Evolutionary conservation across 441 rosid species (phyloP), one percentile per base, ranked within the genome.

Genomic region (Breynia disticha): DNA sequence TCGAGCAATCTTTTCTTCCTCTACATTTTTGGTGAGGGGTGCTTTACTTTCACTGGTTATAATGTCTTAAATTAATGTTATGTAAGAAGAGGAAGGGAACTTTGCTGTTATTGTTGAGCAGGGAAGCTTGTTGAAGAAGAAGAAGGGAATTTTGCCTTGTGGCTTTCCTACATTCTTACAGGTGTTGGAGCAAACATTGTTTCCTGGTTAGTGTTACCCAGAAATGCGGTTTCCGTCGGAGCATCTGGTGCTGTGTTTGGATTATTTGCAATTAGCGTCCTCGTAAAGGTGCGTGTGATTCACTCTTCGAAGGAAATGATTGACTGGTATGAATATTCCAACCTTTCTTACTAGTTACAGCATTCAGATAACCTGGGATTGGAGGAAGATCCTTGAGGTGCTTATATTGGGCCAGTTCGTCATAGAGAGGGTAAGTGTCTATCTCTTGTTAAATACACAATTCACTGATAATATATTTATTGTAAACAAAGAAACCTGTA

Each of bases 221-320:
- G 93, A 71, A 90, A 87, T 73, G 79, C 90, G 14, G 86, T 86
- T 59, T 90, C 98, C 48, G 84, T 85, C 44, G 96, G 97, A 50
- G 96, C 98, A 54, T 90, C 98, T 0, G 98, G 98, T 59, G 90
- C 98, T 54, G 95, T 87, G 55, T 85, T 87, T 49, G 98, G 96
- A 51, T 72, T 87, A 50, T 90, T 85, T 70, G 95, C 95, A 21
- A 85, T 90, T 56, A 87, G 90, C 22, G 88, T 81, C 52, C 90
- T 90, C 35, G 95, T 90, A 16, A 90, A 90, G 90, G 96, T 85
- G 73, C 55, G 39, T 28, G 38, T 13, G 48, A 21, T 19, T 52
- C 7, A 16, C 44, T 35, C 15, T 52, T 24, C 22, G 7, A 13
- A 7, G 50, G 12, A 16, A 62, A 53, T 57, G 39, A 5, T 16